Conservation (phyloP, 495 filamentous ascomycete genomes). For the Clavariopsis aquatica region DNA sequence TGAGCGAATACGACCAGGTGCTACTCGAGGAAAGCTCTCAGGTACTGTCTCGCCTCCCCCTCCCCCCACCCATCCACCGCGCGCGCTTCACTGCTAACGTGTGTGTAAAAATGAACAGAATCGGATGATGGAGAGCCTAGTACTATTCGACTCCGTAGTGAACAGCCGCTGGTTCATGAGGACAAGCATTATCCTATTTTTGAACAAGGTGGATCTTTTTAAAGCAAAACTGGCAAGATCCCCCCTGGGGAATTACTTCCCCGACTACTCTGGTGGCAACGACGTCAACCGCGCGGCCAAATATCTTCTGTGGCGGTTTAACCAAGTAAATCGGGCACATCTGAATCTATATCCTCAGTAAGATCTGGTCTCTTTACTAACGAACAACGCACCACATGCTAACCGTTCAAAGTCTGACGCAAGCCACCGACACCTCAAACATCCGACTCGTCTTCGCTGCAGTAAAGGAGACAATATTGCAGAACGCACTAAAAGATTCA, state of each 20-base stretch:
- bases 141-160: conserved; percentile 98
- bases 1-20: conserved; percentile 98
- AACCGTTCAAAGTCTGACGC: conserved; percentile 69
- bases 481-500: conserved; percentile 96
- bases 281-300: conserved; percentile 98
- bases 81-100: conserved; percentile 30
- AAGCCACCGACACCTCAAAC: conserved; percentile 98
- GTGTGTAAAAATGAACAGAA: conserved; percentile 65
- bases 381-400: not conserved
- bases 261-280: conserved; percentile 95
- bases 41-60: conserved; percentile 62
- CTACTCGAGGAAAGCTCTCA: conserved; percentile 96
- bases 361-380: conserved; percentile 39
- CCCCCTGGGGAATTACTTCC: conserved; percentile 90
- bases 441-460: conserved; percentile 97
- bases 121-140: conserved; percentile 97
- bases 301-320: conserved; percentile 97
- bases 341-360: conserved; percentile 98
- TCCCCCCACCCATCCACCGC: not conserved
- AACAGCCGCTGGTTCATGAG: conserved; percentile 99
- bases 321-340: conserved; percentile 95
- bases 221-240: conserved; percentile 87
- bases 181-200: conserved; percentile 95
- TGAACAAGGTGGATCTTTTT: conserved; percentile 99
- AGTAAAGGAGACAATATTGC: conserved; percentile 97